phyloP scores from a whole-genome alignment of 306 rosid genomes.

The Cucurbita ficifolia region DNA sequence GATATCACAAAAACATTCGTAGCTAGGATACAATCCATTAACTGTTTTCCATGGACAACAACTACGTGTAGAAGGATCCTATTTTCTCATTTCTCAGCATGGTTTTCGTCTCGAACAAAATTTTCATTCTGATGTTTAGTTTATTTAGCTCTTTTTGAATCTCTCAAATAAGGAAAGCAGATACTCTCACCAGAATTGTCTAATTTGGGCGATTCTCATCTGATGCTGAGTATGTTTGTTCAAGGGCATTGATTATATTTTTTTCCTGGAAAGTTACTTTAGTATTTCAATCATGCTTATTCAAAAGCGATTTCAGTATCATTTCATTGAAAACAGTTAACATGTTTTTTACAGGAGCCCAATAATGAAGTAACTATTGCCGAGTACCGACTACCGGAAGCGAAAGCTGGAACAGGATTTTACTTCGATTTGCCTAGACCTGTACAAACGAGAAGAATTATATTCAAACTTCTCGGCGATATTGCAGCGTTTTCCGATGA shows the following conservation, averaged over 20 bases:
- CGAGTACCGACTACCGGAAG: slow-evolving; percentile 87
- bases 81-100: background rate
- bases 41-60: background rate
- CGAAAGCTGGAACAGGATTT: slow-evolving; percentile 68
- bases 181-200: background rate
- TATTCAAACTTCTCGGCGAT: slow-evolving; percentile 77
- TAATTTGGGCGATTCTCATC: background rate
- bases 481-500: slow-evolving; percentile 73
- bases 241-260: background rate
- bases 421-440: slow-evolving; percentile 77
- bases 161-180: background rate
- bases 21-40: slow-evolving; percentile 5
- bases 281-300: background rate
- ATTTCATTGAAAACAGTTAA: background rate
- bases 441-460: slow-evolving; percentile 54
- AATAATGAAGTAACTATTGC: slow-evolving; percentile 46
- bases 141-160: background rate
- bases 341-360: slow-evolving; percentile 36
- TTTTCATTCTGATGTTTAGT: background rate
- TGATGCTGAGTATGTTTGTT: background rate
- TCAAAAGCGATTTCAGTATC: background rate
- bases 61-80: background rate
- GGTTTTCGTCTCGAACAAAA: background rate
- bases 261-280: background rate
- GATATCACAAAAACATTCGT: background rate